phyloP scores from a whole-genome alignment of 176 grass and related monocot genomes.

The Poa annua region DNA sequence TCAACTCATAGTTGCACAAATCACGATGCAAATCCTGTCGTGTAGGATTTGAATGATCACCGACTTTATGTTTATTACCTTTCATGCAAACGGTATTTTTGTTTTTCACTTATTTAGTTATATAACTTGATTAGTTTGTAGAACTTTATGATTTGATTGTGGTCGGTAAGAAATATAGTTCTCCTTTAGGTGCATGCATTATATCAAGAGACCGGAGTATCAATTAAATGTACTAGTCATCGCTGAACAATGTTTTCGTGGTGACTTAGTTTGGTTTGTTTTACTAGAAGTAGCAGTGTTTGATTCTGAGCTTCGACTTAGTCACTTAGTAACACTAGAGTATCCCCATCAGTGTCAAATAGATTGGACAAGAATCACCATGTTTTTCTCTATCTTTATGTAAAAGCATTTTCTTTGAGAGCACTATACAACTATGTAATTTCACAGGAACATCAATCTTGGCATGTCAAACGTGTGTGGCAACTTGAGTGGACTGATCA shows the following conservation, averaged over 20 bases:
- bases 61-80: not conserved
- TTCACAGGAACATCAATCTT: not conserved
- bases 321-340: not conserved
- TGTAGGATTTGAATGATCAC: too few relatives aligned
- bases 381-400: not conserved
- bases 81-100: not conserved
- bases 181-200: not conserved
- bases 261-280: not conserved
- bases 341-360: not conserved
- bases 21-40: too few relatives aligned
- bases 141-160: not conserved
- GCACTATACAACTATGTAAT: not conserved
- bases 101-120: not conserved
- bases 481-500: not conserved
- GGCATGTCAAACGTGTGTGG: not conserved
- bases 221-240: slow-evolving; percentile 9
- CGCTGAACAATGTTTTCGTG: not conserved
- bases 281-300: not conserved
- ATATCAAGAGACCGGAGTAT: not conserved
- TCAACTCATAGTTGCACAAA: too few relatives aligned
- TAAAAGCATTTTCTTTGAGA: slow-evolving; percentile 8
- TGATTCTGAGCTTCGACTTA: not conserved
- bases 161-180: not conserved
- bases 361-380: not conserved
- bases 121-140: not conserved